These are phyloP conservation scores for Xylariaceae sp. DNA, from an alignment of 2,329 filamentous ascomycete species.

Conservation along the genomic window DNA sequence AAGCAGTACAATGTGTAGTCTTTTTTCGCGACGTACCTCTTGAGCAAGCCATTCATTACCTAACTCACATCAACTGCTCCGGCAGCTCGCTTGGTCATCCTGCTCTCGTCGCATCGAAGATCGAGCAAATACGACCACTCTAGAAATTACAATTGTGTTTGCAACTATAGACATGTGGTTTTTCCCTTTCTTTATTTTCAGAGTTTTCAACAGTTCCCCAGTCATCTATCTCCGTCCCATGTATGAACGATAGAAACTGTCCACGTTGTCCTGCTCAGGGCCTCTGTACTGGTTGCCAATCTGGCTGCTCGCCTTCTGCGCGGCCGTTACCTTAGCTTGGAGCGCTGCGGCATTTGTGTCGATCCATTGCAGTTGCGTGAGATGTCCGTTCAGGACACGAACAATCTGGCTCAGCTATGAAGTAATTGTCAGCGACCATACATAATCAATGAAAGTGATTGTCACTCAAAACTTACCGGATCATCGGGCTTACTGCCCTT, in stretches of 20 bases:
- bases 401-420: conserved; percentile 86
- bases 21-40: too few relatives aligned
- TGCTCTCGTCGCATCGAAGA: too few relatives aligned
- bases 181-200: too few relatives aligned
- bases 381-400: conserved; percentile 87
- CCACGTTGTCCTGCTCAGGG: conserved; percentile 67
- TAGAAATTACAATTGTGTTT: too few relatives aligned
- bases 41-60: too few relatives aligned
- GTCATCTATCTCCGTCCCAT: conserved; percentile 63
- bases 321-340: conserved; percentile 75
- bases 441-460: not conserved
- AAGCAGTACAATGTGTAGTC: too few relatives aligned
- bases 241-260: conserved; percentile 89
- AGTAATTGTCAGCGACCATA: conserved; percentile 19
- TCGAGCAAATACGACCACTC: too few relatives aligned
- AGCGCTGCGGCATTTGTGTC: conserved; percentile 78
- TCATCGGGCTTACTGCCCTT: conserved; percentile 87
- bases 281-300: conserved; percentile 55
- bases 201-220: too few relatives aligned
- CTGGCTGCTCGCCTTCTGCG: conserved; percentile 72
- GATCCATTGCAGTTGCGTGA: conserved; percentile 89
- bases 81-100: too few relatives aligned
- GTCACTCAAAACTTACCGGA: conserved; percentile 52
- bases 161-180: too few relatives aligned
- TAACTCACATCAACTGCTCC: too few relatives aligned